Evolutionary conservation across 139 green algal species (phyloP).

Genomic region (Asterochloris erici): DNA sequence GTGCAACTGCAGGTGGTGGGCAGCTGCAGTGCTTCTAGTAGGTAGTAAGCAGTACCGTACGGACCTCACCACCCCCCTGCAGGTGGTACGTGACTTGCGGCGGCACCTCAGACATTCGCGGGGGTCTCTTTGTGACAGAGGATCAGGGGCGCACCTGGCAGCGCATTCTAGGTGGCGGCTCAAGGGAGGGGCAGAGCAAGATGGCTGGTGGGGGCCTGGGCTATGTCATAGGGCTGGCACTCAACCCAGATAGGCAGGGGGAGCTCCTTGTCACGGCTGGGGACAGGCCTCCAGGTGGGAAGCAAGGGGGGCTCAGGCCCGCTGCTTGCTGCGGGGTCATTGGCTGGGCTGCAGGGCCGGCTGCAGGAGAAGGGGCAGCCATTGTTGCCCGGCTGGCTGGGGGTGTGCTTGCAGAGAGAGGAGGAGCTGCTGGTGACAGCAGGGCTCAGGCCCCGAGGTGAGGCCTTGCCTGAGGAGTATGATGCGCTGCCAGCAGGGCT

Average conservation of each 20-base stretch:
- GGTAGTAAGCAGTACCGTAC: neutral
- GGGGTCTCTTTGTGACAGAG: conserved; percentile 2
- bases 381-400: too few relatives aligned
- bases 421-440: too few relatives aligned
- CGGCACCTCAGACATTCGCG: neutral
- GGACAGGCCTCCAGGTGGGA: conserved; percentile 3
- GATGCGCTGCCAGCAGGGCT: too few relatives aligned
- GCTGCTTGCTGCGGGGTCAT: too few relatives aligned
- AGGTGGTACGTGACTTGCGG: conserved; percentile 16
- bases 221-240: conserved; percentile 15
- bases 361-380: too few relatives aligned
- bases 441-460: too few relatives aligned
- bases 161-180: neutral
- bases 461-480: too few relatives aligned
- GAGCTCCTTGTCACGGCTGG: conserved; percentile 15
- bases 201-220: neutral
- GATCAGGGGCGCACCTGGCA: conserved; percentile 6
- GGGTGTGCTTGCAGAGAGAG: too few relatives aligned
- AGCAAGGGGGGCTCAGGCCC: too few relatives aligned
- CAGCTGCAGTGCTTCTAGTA: neutral
- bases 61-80: neutral
- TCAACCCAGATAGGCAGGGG: conserved; percentile 1
- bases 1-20: too few relatives aligned
- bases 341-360: too few relatives aligned
- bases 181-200: neutral